Percentiles rank a stretch among this genome's conserved stretches.
These are phyloP conservation scores for Staphylotrichum tortipilum DNA, from an alignment of 495 filamentous ascomycete genomes.

Conservation along the genomic window DNA sequence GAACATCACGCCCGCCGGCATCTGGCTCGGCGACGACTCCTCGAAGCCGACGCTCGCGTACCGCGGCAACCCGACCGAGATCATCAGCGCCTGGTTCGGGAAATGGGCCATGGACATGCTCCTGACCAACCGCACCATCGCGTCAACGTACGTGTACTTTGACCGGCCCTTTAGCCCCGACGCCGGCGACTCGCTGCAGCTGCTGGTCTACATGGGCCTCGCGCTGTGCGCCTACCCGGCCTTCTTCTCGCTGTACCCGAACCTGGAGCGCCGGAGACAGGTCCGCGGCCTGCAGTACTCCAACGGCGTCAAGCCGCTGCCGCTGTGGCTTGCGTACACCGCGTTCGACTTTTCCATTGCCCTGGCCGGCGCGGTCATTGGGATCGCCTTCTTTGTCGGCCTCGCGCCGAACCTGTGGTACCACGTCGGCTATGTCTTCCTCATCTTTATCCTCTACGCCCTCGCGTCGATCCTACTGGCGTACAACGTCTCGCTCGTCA, in stretches of 20 bases:
- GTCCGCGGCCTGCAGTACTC: constrained; percentile 81
- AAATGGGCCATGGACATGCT: constrained; percentile 65
- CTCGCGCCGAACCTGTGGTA: constrained; percentile 56
- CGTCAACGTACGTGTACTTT: constrained; percentile 58
- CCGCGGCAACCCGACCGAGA: constrained; percentile 35
- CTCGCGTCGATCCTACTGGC: constrained; percentile 59
- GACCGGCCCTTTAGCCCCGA: constrained; percentile 56
- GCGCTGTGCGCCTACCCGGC: constrained; percentile 68
- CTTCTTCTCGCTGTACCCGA: constrained; percentile 82
- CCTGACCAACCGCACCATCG: constrained; percentile 57
- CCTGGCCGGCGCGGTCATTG: constrained; percentile 50
- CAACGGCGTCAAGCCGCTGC: constrained; percentile 64
- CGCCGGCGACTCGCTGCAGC: constrained; percentile 63
- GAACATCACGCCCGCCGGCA: constrained; percentile 64
- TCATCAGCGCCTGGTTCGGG: constrained; percentile 49
- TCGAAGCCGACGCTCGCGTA: constrained; percentile 55
- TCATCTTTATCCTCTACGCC: constrained; percentile 68
- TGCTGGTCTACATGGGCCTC: constrained; percentile 70
- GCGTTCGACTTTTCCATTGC: constrained; percentile 69
- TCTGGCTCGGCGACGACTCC: constrained; percentile 56
- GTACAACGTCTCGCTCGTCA: constrained; percentile 65
- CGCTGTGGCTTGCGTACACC: constrained; percentile 72
- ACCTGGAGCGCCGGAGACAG: constrained; percentile 63
- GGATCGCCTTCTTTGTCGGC: constrained; percentile 50
- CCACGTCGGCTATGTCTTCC: constrained; percentile 63